Percentiles rank a stretch among this genome's conserved stretches.
phyloP scores from a whole-genome alignment of 345 rosid genomes.

The Limnanthes douglasii region DNA sequence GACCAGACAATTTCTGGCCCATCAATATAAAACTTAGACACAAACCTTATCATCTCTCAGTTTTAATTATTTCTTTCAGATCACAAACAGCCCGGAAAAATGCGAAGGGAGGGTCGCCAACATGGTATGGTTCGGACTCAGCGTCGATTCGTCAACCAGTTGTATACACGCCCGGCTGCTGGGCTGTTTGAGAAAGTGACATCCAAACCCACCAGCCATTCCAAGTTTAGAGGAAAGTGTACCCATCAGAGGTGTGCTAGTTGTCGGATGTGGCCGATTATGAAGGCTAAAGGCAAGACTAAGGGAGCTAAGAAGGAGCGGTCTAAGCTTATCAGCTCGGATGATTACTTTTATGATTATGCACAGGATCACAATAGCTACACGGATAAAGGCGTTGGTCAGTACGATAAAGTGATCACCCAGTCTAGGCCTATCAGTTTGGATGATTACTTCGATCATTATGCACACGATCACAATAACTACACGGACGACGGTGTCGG shows the following conservation, averaged over 20 bases:
- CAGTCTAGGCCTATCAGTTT: slow-evolving; percentile 8
- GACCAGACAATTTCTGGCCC: too few species aligned
- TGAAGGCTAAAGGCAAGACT: slow-evolving; percentile 37
- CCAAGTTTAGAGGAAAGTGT: slow-evolving; percentile 48
- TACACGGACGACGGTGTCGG: too few species aligned
- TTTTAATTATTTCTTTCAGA: too few species aligned
- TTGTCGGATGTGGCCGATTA: slow-evolving; percentile 25
- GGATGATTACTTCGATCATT: slow-evolving; percentile 1
- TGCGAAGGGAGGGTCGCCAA: slow-evolving; percentile 46
- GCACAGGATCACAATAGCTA: slow-evolving; percentile 12
- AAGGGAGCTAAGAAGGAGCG: slow-evolving; percentile 32
- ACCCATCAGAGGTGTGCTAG: slow-evolving; percentile 18
- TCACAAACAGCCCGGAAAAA: background rate
- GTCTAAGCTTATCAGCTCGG: slow-evolving; percentile 12
- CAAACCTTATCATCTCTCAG: too few species aligned
- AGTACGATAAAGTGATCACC: slow-evolving; percentile 23
- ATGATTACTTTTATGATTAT: slow-evolving; percentile 24
- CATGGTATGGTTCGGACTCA: slow-evolving; percentile 35
- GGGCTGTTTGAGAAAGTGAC: slow-evolving; percentile 24
- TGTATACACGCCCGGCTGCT: slow-evolving; percentile 19
- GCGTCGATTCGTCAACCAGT: slow-evolving; percentile 6
- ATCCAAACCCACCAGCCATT: slow-evolving; percentile 37
- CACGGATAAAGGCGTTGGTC: slow-evolving; percentile 16
- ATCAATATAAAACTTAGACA: too few species aligned
- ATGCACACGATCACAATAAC: background rate